Base-by-base conservation (phyloP, 2,329 filamentous ascomycete species). In the Claviceps spartinae region DNA sequence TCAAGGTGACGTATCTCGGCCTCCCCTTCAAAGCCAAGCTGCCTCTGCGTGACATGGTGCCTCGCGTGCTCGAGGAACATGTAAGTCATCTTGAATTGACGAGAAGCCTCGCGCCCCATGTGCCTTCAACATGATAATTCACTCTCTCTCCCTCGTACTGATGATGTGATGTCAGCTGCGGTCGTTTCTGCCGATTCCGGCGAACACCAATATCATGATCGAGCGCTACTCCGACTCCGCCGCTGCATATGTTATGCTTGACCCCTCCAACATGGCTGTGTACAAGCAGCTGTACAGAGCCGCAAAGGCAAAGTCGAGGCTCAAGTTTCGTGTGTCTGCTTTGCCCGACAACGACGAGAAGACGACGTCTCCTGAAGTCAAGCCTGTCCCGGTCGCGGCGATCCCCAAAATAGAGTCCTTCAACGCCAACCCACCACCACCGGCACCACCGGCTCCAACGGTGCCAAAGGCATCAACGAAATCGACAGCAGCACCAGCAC, bases 231-330 rank as follows among this genome's bases (percentile, higher is more conserved):
- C 93, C 58, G 93, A 98, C 70, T 96, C 89, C 58, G 87, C 88
- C 58, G 85, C 77, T 46, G 75, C 82, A 57, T 97, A 86, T 69
- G 79, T 97, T 58, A 75, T 79, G 45, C 83, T 98, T 54, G 85
- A 95, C 66, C 74, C 81, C 56, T 75, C 76, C 65, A 94, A 95
- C 63, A 71, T 79, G 8, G 76, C 86, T 46, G 87, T 95, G 62
- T 98, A 95, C 77, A 97, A 96, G 75, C 93, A 96, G 66, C 83
- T 98, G 43, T 91, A 93, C 67, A 85, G 93, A 62, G 93, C 93
- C 59, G 93, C 93, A 57, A 98, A 96, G 75, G 93, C 93, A 40
- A 98, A 98, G 77, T 82, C 90, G 58, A 98, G 97, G 82, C 83
- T 98, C 60, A 90, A 93, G 69, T 79, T 98, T 54, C 87, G 82